Percentiles rank a stretch among this genome's conserved stretches.
Evolutionary conservation across 192 early-diverging fungal species (phyloP).

Genomic region (Dissophora globulifera): DNA sequence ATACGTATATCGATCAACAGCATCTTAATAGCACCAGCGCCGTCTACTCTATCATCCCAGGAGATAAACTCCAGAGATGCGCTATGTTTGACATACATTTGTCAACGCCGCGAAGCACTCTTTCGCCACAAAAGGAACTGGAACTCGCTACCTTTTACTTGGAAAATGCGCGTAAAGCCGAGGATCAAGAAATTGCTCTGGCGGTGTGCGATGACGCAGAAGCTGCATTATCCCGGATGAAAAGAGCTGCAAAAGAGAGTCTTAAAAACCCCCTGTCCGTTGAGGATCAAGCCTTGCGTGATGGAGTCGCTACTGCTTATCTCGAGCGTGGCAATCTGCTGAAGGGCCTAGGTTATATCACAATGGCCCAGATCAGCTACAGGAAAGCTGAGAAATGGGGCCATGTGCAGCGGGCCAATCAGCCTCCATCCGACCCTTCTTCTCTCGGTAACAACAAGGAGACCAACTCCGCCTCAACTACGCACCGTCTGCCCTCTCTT

Average conservation of each 20-base stretch:
- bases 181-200: conserved; percentile 24
- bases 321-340: conserved; percentile 18
- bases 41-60: no score
- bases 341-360: conserved; percentile 5
- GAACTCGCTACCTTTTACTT: conserved; percentile 27
- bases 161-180: conserved; percentile 13
- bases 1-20: no score
- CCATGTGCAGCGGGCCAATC: conserved; percentile 5
- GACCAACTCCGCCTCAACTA: conserved; percentile 1
- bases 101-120: conserved; percentile 18
- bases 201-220: conserved; percentile 31
- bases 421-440: conserved; percentile 5
- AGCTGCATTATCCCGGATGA: conserved; percentile 26
- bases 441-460: not conserved
- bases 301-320: conserved; percentile 19
- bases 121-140: conserved; percentile 28
- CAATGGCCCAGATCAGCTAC: conserved; percentile 20
- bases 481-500: not conserved
- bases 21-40: no score
- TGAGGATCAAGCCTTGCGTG: conserved; percentile 17
- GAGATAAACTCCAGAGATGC: no score
- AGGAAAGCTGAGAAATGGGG: conserved; percentile 35
- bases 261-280: conserved; percentile 3
- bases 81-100: conserved; percentile 16
- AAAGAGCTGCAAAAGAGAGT: conserved; percentile 19